Evolutionary conservation across 371 early-diverging fungal genomes (phyloP).

Genomic region (Syncephalastrum contaminatum): DNA sequence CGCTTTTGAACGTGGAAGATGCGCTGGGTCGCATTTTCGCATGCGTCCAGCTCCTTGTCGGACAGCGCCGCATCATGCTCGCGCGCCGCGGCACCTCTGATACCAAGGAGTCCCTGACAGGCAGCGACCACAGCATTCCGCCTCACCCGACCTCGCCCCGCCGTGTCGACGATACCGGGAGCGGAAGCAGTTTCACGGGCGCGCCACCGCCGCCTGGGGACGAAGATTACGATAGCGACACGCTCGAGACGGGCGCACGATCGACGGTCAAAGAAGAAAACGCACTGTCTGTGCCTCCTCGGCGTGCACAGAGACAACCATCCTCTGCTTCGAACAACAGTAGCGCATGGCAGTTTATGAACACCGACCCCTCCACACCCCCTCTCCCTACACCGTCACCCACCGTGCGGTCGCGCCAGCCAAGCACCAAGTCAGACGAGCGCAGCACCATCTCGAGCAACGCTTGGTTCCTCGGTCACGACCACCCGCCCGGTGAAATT

Average conservation of each 20-base stretch:
- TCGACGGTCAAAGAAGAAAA: too few relatives aligned
- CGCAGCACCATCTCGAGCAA: constrained; percentile 11
- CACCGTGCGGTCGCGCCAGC: constrained; percentile 15
- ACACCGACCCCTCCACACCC: too few relatives aligned
- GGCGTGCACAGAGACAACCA: too few relatives aligned
- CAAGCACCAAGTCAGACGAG: constrained; percentile 19
- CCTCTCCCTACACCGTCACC: neutral
- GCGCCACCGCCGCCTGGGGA: too few relatives aligned
- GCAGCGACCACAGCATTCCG: neutral
- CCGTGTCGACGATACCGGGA: too few relatives aligned
- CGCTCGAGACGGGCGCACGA: too few relatives aligned
- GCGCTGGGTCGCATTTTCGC: constrained; percentile 37
- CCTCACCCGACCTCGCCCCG: too few relatives aligned
- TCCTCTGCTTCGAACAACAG: too few relatives aligned
- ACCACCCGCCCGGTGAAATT: constrained; percentile 74
- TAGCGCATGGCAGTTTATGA: too few relatives aligned
- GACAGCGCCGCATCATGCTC: constrained; percentile 36
- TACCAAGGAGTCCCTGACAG: constrained; percentile 5
- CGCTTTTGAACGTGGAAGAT: constrained; percentile 40
- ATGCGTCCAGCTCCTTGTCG: constrained; percentile 36
- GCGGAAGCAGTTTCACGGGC: too few relatives aligned
- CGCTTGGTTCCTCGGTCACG: constrained; percentile 65
- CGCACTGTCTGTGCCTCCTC: too few relatives aligned
- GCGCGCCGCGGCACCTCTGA: constrained; percentile 27
- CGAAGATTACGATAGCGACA: too few relatives aligned